These are phyloP conservation scores for Suhomyces vadensis DNA, from an alignment of 805 yeast genomes.

Conservation along the genomic window DNA sequence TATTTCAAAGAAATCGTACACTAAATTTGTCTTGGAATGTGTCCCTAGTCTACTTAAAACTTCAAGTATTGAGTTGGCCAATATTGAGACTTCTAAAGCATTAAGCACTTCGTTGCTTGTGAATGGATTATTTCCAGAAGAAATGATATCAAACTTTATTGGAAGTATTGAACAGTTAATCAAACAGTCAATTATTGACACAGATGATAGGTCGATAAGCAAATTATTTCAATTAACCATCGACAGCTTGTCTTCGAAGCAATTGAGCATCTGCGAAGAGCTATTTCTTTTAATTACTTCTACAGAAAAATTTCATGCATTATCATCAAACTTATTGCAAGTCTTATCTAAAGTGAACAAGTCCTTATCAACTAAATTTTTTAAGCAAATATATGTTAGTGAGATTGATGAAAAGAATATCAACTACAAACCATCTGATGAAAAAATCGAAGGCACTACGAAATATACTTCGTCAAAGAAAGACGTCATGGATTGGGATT, in stretches of 20 bases:
- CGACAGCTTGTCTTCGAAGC: constrained; percentile 29
- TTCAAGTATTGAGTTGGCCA: neutral
- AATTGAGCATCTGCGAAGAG: constrained; percentile 47
- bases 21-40: constrained; percentile 27
- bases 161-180: constrained; percentile 33
- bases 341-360: constrained; percentile 53
- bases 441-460: neutral
- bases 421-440: neutral
- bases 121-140: constrained; percentile 18
- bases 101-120: constrained; percentile 3
- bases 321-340: constrained; percentile 46
- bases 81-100: neutral
- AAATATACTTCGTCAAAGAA: neutral
- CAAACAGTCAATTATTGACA: constrained; percentile 9
- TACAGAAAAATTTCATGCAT: constrained; percentile 30
- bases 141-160: constrained; percentile 18
- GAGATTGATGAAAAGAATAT: constrained; percentile 21
- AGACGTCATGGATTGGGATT: constrained; percentile 43
- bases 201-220: constrained; percentile 15
- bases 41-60: constrained; percentile 5
- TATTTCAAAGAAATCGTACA: constrained; percentile 31
- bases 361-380: constrained; percentile 53
- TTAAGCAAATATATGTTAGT: constrained; percentile 39
- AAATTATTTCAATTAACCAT: constrained; percentile 29
- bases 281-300: constrained; percentile 45